Percentiles rank a stretch among this genome's conserved stretches.
These are phyloP conservation scores for Scytalidium lignicola DNA, from an alignment of 2,329 filamentous ascomycete species.

Conservation along the genomic window DNA sequence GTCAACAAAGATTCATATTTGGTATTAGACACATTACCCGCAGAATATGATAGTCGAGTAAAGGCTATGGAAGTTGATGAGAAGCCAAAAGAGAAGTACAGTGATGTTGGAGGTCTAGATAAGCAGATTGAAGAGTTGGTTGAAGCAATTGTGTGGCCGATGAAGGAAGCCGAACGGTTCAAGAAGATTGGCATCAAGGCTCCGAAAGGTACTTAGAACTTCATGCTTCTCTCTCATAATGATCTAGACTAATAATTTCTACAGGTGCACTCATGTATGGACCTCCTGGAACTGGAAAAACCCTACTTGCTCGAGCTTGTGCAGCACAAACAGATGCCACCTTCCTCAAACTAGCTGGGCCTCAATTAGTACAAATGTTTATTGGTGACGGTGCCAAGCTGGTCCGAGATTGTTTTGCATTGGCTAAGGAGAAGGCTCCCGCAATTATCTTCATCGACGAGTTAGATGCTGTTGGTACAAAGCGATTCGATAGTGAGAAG, in stretches of 20 bases:
- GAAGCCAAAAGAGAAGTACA: slow-evolving; percentile 99
- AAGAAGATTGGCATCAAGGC: slow-evolving; percentile 99
- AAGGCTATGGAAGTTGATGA: slow-evolving; percentile 99
- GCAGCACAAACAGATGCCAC: slow-evolving; percentile 97
- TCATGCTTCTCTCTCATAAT: background rate
- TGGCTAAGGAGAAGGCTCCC: slow-evolving; percentile 97
- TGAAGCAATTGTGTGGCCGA: slow-evolving; percentile 97
- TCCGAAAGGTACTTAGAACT: slow-evolving; percentile 70
- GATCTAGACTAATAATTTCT: slow-evolving; percentile 6
- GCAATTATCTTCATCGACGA: slow-evolving; percentile 99
- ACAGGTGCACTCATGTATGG: slow-evolving; percentile 97
- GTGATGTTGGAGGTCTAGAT: slow-evolving; percentile 92
- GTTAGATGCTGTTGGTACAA: slow-evolving; percentile 95
- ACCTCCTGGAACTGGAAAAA: slow-evolving; percentile 85
- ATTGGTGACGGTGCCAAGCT: slow-evolving; percentile 98
- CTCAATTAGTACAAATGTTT: slow-evolving; percentile 99
- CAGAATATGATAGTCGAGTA: slow-evolving; percentile 96
- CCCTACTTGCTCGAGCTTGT: slow-evolving; percentile 87
- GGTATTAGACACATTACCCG: slow-evolving; percentile 90
- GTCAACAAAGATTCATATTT: slow-evolving; percentile 99
- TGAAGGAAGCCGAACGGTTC: slow-evolving; percentile 99
- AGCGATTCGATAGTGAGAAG: slow-evolving; percentile 98
- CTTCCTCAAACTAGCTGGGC: slow-evolving; percentile 95
- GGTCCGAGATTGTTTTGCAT: slow-evolving; percentile 92
- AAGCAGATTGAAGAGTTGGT: slow-evolving; percentile 99